Conservation (phyloP, 1,284 basidiomycete genomes). For the Melampsora larici-populina region DNA sequence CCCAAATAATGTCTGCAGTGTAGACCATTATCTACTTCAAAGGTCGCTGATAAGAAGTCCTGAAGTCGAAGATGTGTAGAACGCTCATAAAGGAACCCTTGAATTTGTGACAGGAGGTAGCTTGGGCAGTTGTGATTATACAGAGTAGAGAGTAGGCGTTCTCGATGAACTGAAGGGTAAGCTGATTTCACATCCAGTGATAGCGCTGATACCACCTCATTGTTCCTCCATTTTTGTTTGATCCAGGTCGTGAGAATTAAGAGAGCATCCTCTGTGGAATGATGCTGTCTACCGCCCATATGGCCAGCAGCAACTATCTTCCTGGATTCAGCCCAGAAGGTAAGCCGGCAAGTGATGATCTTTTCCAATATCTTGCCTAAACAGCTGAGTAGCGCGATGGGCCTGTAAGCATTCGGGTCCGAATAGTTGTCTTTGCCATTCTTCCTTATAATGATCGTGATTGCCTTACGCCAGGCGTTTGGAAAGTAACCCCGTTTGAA, state of each 20-base stretch:
- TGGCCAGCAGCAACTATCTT: neutral
- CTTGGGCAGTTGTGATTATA: neutral
- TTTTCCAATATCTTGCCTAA: constrained; percentile 8
- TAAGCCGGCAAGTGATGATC: neutral
- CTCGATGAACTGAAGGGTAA: constrained; percentile 12
- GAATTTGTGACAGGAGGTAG: neutral
- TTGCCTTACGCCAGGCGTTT: neutral
- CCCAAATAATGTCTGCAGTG: no score
- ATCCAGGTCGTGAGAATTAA: neutral
- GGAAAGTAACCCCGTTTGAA: neutral
- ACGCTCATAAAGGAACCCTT: neutral
- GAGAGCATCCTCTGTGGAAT: constrained; percentile 4
- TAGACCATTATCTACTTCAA: neutral
- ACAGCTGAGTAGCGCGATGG: constrained; percentile 4
- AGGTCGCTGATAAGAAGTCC: neutral
- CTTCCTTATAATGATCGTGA: neutral
- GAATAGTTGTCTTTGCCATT: neutral
- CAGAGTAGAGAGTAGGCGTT: neutral
- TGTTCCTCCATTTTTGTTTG: neutral
- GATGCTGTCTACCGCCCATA: neutral
- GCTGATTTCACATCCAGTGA: constrained; percentile 16
- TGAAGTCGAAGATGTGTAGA: neutral
- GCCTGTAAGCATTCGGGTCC: neutral
- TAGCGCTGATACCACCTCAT: no score
- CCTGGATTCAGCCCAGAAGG: neutral